These are phyloP conservation scores for Suillus tomentosus DNA, from an alignment of 768 basidiomycete genomes.

Conservation along the genomic window DNA sequence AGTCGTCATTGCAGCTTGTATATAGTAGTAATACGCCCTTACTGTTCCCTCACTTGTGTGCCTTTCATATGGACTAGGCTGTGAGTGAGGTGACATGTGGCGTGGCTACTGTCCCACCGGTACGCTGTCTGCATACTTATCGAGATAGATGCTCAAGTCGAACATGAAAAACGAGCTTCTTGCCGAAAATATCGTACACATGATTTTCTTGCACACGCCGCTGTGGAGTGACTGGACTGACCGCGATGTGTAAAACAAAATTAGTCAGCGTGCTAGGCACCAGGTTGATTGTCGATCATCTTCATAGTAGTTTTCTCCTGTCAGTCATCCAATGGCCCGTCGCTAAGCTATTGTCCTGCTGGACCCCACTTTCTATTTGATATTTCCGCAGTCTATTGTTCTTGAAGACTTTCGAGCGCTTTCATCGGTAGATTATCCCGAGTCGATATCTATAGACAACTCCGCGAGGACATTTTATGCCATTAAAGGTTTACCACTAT, in stretches of 20 bases:
- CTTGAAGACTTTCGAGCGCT: not conserved
- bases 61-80: not conserved
- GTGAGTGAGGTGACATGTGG: not conserved
- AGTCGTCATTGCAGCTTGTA: not conserved
- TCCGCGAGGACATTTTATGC: slow-evolving; percentile 33
- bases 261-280: not conserved
- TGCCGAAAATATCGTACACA: not conserved
- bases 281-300: slow-evolving; percentile 1
- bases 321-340: slow-evolving; percentile 1
- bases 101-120: not conserved
- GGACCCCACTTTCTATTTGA: slow-evolving; percentile 6
- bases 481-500: slow-evolving; percentile 19
- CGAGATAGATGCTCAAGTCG: not conserved
- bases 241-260: not conserved
- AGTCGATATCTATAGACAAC: slow-evolving; percentile 1
- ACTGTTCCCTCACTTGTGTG: not conserved
- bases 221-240: too few relatives aligned
- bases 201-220: not conserved
- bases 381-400: slow-evolving; percentile 14
- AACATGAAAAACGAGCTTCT: not conserved
- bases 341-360: slow-evolving; percentile 9
- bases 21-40: not conserved
- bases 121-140: not conserved
- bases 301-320: not conserved
- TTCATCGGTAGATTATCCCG: too few relatives aligned